Evolutionary conservation across 805 yeast genomes (phyloP), one percentile per base, ranked within the genome.

Genomic region (Candida sanyiensis): DNA sequence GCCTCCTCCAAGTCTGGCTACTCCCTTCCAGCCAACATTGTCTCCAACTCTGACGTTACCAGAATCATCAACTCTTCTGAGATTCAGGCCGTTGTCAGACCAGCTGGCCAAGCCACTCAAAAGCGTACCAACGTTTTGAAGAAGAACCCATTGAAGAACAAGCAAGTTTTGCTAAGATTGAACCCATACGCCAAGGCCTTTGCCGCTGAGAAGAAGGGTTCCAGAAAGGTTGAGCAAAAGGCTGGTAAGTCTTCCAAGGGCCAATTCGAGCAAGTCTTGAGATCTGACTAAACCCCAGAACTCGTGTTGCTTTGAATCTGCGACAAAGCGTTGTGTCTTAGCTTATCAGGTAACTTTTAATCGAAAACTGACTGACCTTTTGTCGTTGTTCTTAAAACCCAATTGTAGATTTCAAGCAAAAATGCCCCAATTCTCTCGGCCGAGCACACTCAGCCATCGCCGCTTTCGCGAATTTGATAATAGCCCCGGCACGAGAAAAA

Each of bases 61-160:
- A 84, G 96, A 74, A 75, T 90, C 69, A 93, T 93, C 80, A 86
- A 88, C 94, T 89, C 97, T 70, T 80, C 97, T 70, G 98, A 93
- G 80, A 83, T 93, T 71, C 98, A 93, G 79, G 76, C 96, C 59
- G 97, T 81, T 66, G 85, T 89, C 61, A 84, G 90, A 77, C 87
- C 95, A 66, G 94, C 96, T 67, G 95, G 95, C 63, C 93, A 83
- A 71, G 73, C 93, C 62, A 73, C 81, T 66, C 89, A 85, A 71
- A 87, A 89, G 89, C 84, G 95, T 72, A 69, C 87, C 56, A 87
- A 84, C 80, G 95, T 86, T 68, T 80, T 81, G 72, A 93, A 93
- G 96, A 89, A 88, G 90, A 90, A 86, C 89, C 95, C 96, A 72
- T 83, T 88, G 69, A 90, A 87, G 93, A 93, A 93, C 97, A 89